Percentiles rank a stretch among this genome's conserved stretches.
Evolutionary conservation across 192 early-diverging fungal species (phyloP).

Genomic region (Powellomyces hirtus): DNA sequence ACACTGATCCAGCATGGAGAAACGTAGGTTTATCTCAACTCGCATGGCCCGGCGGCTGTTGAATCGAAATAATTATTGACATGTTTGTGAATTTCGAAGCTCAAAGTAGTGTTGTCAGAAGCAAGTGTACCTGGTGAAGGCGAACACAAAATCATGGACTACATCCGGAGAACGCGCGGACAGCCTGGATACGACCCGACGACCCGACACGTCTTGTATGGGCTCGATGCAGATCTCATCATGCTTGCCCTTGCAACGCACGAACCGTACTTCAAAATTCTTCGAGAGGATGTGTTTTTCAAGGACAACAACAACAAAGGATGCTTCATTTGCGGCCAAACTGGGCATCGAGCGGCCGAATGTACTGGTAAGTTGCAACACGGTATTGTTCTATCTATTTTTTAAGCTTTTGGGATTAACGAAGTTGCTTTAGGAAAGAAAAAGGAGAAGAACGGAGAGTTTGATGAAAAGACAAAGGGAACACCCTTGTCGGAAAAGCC

Average conservation of each 20-base stretch:
- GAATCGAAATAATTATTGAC: background rate
- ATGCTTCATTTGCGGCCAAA: conserved; percentile 56
- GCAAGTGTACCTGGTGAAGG: conserved; percentile 96
- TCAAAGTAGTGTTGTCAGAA: conserved; percentile 91
- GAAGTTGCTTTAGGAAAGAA: conserved; percentile 60
- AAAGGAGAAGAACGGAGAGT: conserved; percentile 53
- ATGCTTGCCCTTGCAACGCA: conserved; percentile 95
- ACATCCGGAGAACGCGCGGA: conserved; percentile 80
- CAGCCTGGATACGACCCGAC: conserved; percentile 84
- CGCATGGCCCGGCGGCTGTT: background rate
- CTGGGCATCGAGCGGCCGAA: conserved; percentile 39
- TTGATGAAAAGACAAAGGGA: conserved; percentile 37
- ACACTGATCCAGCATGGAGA: conserved; percentile 87
- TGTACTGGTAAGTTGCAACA: conserved; percentile 48
- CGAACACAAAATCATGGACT: conserved; percentile 99
- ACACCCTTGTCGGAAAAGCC: conserved; percentile 38
- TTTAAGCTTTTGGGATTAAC: no score
- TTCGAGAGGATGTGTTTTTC: conserved; percentile 94
- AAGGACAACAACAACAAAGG: conserved; percentile 42
- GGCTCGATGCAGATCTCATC: conserved; percentile 96
- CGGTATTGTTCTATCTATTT: no score
- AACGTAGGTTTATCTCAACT: conserved; percentile 40
- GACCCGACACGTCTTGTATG: conserved; percentile 92
- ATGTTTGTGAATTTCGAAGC: conserved; percentile 18
- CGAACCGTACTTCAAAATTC: conserved; percentile 93